Conservation (phyloP, 1,284 basidiomycete species). For the Rhodotorula sp. region DNA sequence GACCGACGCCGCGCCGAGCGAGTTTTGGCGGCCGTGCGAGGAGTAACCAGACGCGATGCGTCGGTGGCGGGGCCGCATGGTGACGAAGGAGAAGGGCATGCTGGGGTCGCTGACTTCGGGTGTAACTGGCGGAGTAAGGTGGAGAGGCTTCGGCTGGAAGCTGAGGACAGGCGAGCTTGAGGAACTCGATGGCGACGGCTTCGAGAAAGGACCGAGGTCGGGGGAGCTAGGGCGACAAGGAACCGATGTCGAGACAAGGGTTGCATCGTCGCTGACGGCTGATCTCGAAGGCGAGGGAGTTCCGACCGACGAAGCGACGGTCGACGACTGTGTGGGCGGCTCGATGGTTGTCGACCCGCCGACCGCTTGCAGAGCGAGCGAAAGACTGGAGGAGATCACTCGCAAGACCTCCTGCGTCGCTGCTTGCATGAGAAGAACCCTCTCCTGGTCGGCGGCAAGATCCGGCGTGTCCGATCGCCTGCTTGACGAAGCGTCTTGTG, state of each 20-base stretch:
- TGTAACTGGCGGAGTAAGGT: slow-evolving; percentile 28
- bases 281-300: background rate
- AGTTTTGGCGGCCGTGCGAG: background rate
- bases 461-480: background rate
- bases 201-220: slow-evolving; percentile 2
- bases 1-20: background rate
- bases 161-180: background rate
- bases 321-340: background rate
- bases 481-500: background rate
- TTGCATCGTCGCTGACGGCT: background rate
- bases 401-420: slow-evolving; percentile 36
- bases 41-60: background rate
- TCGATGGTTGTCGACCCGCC: background rate
- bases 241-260: background rate
- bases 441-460: slow-evolving; percentile 20
- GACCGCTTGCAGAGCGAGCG: slow-evolving; percentile 31
- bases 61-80: slow-evolving; percentile 6
- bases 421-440: slow-evolving; percentile 15
- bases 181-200: background rate
- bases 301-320: background rate
- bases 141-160: slow-evolving; percentile 24
- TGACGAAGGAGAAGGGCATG: slow-evolving; percentile 5
- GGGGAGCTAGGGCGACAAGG: background rate
- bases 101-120: slow-evolving; percentile 1
- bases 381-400: slow-evolving; percentile 35